Conservation (phyloP, 768 basidiomycete species). For the Macrolepiota dolichaula region DNA sequence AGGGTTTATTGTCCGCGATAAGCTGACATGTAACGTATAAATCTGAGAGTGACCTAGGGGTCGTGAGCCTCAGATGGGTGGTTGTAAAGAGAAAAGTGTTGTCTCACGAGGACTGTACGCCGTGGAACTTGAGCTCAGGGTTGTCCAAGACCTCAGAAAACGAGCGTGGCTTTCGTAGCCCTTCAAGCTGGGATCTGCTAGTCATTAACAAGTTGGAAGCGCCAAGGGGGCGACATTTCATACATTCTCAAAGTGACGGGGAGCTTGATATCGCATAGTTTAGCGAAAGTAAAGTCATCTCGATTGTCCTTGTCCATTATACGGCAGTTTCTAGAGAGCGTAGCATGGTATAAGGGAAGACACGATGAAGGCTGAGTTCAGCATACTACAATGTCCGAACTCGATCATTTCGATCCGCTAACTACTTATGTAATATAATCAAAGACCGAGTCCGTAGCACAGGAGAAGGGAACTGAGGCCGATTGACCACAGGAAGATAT, state of each 20-base stretch:
- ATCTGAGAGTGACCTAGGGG: conserved; percentile 78
- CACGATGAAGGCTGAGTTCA: not conserved
- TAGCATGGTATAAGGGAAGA: not conserved
- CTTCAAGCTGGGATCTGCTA: conserved; percentile 80
- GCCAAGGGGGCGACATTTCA: conserved; percentile 12
- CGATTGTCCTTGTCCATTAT: conserved; percentile 57
- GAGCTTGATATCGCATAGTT: conserved; percentile 82
- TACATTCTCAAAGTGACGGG: conserved; percentile 88
- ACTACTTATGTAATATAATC: not conserved
- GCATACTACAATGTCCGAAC: not conserved
- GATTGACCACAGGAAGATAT: not conserved
- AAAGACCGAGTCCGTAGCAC: not conserved
- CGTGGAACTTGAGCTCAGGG: conserved; percentile 80
- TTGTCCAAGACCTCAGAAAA: conserved; percentile 82
- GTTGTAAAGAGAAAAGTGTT: conserved; percentile 39
- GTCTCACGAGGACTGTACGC: conserved; percentile 74
- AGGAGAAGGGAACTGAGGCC: not conserved
- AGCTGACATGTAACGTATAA: conserved; percentile 93
- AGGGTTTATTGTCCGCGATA: conserved; percentile 87
- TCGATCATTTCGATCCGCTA: not conserved
- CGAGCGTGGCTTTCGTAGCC: conserved; percentile 63
- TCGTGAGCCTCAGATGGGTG: conserved; percentile 20
- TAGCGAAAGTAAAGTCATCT: conserved; percentile 92
- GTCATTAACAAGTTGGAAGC: not conserved
- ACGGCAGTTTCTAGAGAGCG: not conserved